These are phyloP conservation scores for Boletus rubescentipes DNA, from an alignment of 768 basidiomycete species.

Conservation along the genomic window DNA sequence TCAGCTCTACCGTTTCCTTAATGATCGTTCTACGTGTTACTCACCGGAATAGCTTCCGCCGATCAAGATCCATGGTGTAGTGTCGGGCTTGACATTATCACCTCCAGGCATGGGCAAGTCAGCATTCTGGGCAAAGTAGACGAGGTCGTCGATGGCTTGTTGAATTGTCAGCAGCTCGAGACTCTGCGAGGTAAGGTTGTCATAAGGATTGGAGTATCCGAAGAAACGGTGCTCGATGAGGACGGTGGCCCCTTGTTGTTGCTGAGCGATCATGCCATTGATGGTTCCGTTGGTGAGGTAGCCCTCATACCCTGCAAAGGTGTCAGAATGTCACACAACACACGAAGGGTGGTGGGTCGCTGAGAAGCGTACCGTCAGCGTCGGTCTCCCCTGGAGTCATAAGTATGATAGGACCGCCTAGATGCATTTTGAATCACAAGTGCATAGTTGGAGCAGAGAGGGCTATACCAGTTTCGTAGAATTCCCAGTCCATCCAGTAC, in stretches of 20 bases:
- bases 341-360: background rate
- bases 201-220: conserved; percentile 69
- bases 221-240: conserved; percentile 75
- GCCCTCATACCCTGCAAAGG: conserved; percentile 30
- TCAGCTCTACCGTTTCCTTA: background rate
- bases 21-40: background rate
- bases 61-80: conserved; percentile 42
- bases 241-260: conserved; percentile 60
- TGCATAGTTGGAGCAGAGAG: background rate
- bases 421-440: background rate
- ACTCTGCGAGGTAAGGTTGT: conserved; percentile 57
- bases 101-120: conserved; percentile 67
- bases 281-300: conserved; percentile 67
- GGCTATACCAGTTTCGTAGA: background rate
- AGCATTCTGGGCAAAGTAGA: conserved; percentile 66
- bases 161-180: conserved; percentile 63
- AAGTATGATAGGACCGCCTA: conserved; percentile 29
- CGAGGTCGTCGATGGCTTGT: conserved; percentile 73
- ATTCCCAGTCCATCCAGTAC: conserved; percentile 46
- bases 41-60: conserved; percentile 44
- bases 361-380: conserved; percentile 38
- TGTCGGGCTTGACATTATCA: conserved; percentile 54
- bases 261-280: conserved; percentile 63
- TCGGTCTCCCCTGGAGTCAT: conserved; percentile 64
- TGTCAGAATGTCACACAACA: background rate